Conservation (phyloP, 257 asterid species). For the Solanum dulcamara region DNA sequence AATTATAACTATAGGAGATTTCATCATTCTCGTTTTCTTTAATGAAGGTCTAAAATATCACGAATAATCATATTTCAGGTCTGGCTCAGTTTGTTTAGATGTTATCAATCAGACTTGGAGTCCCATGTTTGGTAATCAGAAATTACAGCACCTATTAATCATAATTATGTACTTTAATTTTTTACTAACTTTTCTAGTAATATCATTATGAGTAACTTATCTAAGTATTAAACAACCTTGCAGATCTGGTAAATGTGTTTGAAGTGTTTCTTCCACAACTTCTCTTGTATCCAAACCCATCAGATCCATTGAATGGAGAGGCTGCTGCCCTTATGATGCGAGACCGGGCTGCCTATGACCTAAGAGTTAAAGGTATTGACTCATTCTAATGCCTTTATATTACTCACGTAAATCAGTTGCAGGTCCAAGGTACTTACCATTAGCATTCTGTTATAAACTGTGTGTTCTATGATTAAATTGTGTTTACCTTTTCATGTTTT, state of each 20-base stretch:
- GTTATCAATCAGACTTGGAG: conserved; percentile 99
- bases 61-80: conserved; percentile 41
- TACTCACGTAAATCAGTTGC: neutral
- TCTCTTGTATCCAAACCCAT: conserved; percentile 87
- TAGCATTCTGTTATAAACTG: neutral
- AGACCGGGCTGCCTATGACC: conserved; percentile 72
- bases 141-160: neutral
- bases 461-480: neutral
- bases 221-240: neutral
- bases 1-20: neutral
- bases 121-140: conserved; percentile 85
- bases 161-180: neutral
- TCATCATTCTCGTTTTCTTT: neutral
- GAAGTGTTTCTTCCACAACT: conserved; percentile 95
- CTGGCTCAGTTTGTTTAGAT: conserved; percentile 94
- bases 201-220: neutral
- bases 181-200: neutral
- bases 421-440: neutral
- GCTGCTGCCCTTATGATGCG: conserved; percentile 97
- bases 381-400: neutral
- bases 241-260: conserved; percentile 91
- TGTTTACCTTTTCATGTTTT: neutral
- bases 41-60: neutral
- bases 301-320: conserved; percentile 94
- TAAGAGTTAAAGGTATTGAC: conserved; percentile 68